Percentiles rank a stretch among this genome's conserved stretches.
Conservation (phyloP, 2,329 filamentous ascomycete genomes). For the Diaporthe eres region DNA sequence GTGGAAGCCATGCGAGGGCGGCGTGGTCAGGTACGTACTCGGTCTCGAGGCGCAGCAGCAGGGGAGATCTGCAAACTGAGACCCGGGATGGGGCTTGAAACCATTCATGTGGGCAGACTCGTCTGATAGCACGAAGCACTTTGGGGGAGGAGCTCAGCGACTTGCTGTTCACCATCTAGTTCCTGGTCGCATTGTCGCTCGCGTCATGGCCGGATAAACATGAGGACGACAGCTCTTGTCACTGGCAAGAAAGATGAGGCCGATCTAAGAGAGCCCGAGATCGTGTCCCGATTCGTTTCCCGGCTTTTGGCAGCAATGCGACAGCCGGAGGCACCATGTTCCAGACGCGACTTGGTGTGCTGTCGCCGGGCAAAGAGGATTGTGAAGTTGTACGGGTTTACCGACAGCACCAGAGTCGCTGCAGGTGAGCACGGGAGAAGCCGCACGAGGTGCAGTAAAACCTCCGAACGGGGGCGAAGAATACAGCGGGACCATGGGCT, state of each 20-base stretch:
- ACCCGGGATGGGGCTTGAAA: conserved; percentile 58
- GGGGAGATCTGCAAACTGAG: conserved; percentile 59
- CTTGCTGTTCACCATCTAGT: conserved; percentile 18
- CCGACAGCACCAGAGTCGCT: neutral
- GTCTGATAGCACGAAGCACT: conserved; percentile 19
- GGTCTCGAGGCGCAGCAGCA: conserved; percentile 49
- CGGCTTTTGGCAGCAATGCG: conserved; percentile 12
- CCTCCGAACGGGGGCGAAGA: conserved; percentile 17
- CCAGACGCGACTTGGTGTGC: neutral
- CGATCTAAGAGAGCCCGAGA: conserved; percentile 1
- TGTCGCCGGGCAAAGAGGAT: neutral
- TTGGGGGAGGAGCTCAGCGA: conserved; percentile 25
- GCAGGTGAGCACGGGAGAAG: conserved; percentile 29
- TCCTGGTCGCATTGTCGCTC: conserved; percentile 14
- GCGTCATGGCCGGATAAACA: conserved; percentile 15
- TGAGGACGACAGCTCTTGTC: conserved; percentile 11
- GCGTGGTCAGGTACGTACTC: conserved; percentile 38
- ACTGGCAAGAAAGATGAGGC: neutral
- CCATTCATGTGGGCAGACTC: conserved; percentile 44
- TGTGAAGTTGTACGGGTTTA: neutral
- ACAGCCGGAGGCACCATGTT: conserved; percentile 4
- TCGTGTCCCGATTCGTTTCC: conserved; percentile 12
- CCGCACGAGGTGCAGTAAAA: conserved; percentile 24
- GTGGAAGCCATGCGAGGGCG: conserved; percentile 33
- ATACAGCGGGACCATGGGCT: conserved; percentile 10